These are phyloP conservation scores for Zalaria sp. DNA, from an alignment of 2,329 filamentous ascomycete genomes.

Conservation along the genomic window DNA sequence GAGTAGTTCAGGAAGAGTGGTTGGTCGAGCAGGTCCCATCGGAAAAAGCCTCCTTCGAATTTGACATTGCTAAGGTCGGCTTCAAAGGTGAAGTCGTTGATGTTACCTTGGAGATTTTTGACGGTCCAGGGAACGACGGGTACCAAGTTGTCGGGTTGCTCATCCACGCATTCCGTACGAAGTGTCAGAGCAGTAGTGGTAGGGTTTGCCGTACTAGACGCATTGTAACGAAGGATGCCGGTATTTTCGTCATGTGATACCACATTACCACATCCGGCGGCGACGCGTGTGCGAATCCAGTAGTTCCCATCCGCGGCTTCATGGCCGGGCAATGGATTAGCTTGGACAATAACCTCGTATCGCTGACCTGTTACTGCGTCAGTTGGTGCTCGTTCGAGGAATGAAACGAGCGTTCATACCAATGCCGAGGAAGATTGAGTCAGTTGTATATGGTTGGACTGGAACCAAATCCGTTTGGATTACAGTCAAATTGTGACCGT, in stretches of 20 bases:
- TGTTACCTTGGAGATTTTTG: conserved; percentile 6
- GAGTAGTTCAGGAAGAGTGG: conserved; percentile 15
- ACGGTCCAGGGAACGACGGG: conserved; percentile 16
- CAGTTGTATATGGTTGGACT: conserved; percentile 21
- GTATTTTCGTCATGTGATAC: conserved; percentile 12
- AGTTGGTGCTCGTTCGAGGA: neutral
- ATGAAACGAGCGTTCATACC: conserved; percentile 8
- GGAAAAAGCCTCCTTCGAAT: conserved; percentile 6
- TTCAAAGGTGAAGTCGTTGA: conserved; percentile 13
- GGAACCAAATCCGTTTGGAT: conserved; percentile 23
- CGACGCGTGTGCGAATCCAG: conserved; percentile 14
- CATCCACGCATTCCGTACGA: conserved; percentile 13
- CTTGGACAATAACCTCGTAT: conserved; percentile 14
- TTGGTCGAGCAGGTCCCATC: conserved; percentile 13
- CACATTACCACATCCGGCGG: conserved; percentile 15
- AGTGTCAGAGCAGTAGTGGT: conserved; percentile 8
- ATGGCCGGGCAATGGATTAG: neutral
- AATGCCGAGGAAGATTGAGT: conserved; percentile 20
- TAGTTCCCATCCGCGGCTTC: conserved; percentile 9
- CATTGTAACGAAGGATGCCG: conserved; percentile 13
- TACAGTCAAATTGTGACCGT: conserved; percentile 25
- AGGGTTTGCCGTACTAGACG: conserved; percentile 6
- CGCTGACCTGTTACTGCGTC: conserved; percentile 9
- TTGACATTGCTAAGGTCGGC: conserved; percentile 7
- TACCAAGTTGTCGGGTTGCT: conserved; percentile 11